Base-by-base conservation (phyloP, 2,329 filamentous ascomycete species). In the Parascedosporium putredinis region DNA sequence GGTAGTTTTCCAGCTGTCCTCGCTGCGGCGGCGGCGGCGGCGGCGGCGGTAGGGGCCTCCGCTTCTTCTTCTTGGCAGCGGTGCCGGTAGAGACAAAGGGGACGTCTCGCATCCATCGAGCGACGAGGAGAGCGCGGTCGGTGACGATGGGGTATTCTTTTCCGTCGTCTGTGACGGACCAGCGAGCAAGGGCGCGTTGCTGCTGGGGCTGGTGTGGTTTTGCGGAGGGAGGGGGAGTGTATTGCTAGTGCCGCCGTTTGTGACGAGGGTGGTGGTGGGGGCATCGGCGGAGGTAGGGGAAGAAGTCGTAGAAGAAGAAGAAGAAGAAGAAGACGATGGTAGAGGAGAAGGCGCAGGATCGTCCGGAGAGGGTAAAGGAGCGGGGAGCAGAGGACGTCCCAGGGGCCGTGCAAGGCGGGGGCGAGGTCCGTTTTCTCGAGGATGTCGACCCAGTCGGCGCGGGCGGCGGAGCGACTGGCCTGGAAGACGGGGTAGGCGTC, bases 401-500 rank as follows among this genome's bases (percentile, higher is more conserved):
- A 93, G 22, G 42, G 40, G 5, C 27, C 27, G 18, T 18, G 12
- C 18, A 50, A 20, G 1, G 73, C 72, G 3, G 74, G 66, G 2
- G 65, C 62, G 7, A 93, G 72, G 5, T 76, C 40, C 16, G 48
- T 45, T 23, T 34, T 47, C n/a, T 44, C 36, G 20, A 48, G 14
- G 20, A 45, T 22, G 40, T 50, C 40, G 24, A 45, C 48, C 87
- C 87, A 94, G 64, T 94, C 88, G 3, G 83, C 78, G 47, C 86
- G 80, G 2, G 85, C 81, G 1, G 85, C 81, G 3, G 79, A 84
- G 46, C 84, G 74, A 22, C 83, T 81, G 0, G 81, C 74, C 55
- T 89, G 81, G 60, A 94, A 91, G 45, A 91, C 77, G 0, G 88
- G 88, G 57, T 88, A 90, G 3, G 86, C 87, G 58, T 93, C 85